phyloP scores from a whole-genome alignment of 2,329 filamentous ascomycete genomes.

The Hirsutella thompsonii region DNA sequence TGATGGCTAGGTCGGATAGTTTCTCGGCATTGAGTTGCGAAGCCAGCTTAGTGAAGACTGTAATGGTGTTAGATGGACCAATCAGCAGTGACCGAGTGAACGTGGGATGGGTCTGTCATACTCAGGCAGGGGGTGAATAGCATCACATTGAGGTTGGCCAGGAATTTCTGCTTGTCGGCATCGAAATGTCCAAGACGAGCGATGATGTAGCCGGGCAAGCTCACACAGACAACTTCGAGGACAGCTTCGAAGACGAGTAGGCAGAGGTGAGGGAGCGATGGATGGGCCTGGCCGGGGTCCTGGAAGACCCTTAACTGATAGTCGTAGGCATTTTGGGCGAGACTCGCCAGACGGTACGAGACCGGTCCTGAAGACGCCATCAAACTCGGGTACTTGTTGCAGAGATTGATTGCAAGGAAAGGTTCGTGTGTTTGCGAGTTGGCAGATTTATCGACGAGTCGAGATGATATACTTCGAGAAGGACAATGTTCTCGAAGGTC shows the following conservation, averaged over 20 bases:
- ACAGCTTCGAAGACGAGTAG: conserved; percentile 91
- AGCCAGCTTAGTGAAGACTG: conserved; percentile 93
- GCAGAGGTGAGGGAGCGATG: conserved; percentile 54
- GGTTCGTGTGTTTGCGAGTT: too few relatives aligned
- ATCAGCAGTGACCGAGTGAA: background rate
- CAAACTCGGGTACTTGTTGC: background rate
- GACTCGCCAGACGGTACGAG: conserved; percentile 28
- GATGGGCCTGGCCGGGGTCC: conserved; percentile 40
- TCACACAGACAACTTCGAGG: conserved; percentile 89
- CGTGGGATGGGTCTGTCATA: conserved; percentile 30
- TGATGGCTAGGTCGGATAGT: conserved; percentile 78
- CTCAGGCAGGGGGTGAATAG: conserved; percentile 94
- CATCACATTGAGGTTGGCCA: conserved; percentile 91
- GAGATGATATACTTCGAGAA: background rate
- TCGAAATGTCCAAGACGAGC: conserved; percentile 87
- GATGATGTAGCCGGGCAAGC: conserved; percentile 84
- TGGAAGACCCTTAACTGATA: conserved; percentile 27
- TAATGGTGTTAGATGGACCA: background rate
- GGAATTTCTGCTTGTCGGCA: conserved; percentile 89
- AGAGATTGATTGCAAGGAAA: too few relatives aligned
- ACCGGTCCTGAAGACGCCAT: conserved; percentile 30
- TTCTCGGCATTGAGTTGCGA: conserved; percentile 89
- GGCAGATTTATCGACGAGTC: background rate
- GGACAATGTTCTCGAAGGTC: background rate
- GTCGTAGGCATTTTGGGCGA: conserved; percentile 26